Evolutionary conservation across 2,329 filamentous ascomycete species (phyloP).

Genomic region (Laburnicola sp.): DNA sequence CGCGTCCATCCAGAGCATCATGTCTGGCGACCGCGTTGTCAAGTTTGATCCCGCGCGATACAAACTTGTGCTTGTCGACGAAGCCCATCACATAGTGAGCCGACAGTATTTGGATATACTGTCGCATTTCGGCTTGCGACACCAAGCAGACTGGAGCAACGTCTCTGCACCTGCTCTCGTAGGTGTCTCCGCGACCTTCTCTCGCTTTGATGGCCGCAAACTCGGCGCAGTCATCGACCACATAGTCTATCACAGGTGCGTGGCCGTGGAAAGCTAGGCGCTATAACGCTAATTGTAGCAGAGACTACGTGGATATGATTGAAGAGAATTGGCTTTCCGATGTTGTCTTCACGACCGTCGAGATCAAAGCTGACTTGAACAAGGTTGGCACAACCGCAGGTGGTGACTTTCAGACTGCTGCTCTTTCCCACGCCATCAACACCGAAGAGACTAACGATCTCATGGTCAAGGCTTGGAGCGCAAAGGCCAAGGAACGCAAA

Average conservation of each 20-base stretch:
- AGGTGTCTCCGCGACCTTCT: slow-evolving; percentile 82
- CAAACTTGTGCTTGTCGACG: slow-evolving; percentile 92
- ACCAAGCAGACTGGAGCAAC: slow-evolving; percentile 46
- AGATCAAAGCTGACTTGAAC: slow-evolving; percentile 78
- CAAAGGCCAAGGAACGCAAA: slow-evolving; percentile 70
- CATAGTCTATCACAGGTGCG: slow-evolving; percentile 85
- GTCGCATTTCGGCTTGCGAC: slow-evolving; percentile 73
- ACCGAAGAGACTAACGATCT: slow-evolving; percentile 79
- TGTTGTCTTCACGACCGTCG: slow-evolving; percentile 91
- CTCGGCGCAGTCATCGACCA: slow-evolving; percentile 87
- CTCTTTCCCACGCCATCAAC: slow-evolving; percentile 83
- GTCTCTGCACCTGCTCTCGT: slow-evolving; percentile 62
- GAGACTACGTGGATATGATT: slow-evolving; percentile 77
- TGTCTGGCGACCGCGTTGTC: slow-evolving; percentile 71
- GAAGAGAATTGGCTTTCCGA: slow-evolving; percentile 88
- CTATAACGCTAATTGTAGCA: slow-evolving; percentile 19
- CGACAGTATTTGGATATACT: slow-evolving; percentile 74
- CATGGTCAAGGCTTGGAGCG: slow-evolving; percentile 82
- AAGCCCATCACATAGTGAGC: slow-evolving; percentile 95
- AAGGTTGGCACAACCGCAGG: slow-evolving; percentile 64
- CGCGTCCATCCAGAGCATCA: slow-evolving; percentile 84
- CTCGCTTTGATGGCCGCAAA: slow-evolving; percentile 79
- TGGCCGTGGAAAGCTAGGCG: background rate
- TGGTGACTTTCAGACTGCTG: slow-evolving; percentile 77
- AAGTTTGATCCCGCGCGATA: slow-evolving; percentile 81